phyloP scores from a whole-genome alignment of 2,329 filamentous ascomycete species.

The Beauveria asiatica region DNA sequence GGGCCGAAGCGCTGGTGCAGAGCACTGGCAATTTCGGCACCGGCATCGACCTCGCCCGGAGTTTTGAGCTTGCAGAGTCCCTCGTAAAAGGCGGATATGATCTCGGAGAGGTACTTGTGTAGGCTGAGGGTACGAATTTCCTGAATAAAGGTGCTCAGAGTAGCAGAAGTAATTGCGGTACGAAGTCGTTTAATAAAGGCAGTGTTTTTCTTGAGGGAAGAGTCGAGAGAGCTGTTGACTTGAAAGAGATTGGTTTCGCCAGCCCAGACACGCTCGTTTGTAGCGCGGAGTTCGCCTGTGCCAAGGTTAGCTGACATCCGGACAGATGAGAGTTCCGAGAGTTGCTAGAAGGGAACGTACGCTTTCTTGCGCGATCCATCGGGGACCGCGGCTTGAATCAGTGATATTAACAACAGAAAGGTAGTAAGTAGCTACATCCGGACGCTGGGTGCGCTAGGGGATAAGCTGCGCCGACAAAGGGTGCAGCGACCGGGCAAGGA shows the following conservation, averaged over 20 bases:
- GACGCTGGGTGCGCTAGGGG: conserved; percentile 33
- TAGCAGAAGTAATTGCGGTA: conserved; percentile 74
- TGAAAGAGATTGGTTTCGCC: conserved; percentile 81
- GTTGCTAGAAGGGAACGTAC: conserved; percentile 30
- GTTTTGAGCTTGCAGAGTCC: conserved; percentile 87
- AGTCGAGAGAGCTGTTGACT: conserved; percentile 75
- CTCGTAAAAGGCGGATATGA: conserved; percentile 92
- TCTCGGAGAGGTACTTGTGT: conserved; percentile 94
- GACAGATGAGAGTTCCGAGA: background rate
- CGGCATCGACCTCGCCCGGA: conserved; percentile 83
- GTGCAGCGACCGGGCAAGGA: conserved; percentile 26
- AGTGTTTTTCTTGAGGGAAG: conserved; percentile 95
- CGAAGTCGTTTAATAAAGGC: conserved; percentile 95
- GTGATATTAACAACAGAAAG: conserved; percentile 22
- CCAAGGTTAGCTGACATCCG: conserved; percentile 13
- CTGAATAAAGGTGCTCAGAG: conserved; percentile 74
- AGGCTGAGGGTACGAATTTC: conserved; percentile 86
- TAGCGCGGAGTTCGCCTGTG: conserved; percentile 77
- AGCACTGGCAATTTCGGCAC: conserved; percentile 89
- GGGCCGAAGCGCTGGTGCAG: conserved; percentile 92
- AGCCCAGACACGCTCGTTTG: conserved; percentile 83
- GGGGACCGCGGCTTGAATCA: conserved; percentile 27
- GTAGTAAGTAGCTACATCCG: conserved; percentile 39
- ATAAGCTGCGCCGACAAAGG: conserved; percentile 28
- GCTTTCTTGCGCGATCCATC: conserved; percentile 60